These are phyloP conservation scores for Carex kokanica DNA, from an alignment of 176 grass and related monocot species.

Conservation along the genomic window DNA sequence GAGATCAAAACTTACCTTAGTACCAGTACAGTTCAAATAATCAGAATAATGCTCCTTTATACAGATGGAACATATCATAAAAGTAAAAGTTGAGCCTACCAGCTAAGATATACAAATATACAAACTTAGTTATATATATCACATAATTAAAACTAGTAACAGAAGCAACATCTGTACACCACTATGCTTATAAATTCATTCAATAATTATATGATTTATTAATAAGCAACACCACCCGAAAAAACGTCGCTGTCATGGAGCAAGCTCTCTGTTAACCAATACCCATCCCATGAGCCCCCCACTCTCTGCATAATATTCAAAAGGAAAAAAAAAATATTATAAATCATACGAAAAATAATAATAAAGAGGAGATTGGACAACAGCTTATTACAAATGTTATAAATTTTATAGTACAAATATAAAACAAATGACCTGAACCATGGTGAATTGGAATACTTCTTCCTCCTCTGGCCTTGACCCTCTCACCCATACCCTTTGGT, in stretches of 20 bases:
- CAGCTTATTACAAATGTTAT: not conserved
- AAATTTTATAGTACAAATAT: not conserved
- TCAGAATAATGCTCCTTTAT: not conserved
- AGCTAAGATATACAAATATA: not conserved
- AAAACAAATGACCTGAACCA: constrained; percentile 69
- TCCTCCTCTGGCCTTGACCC: constrained; percentile 86
- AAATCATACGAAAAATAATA: not conserved
- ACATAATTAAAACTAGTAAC: not conserved
- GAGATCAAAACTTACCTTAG: not conserved
- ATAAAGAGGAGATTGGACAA: not conserved
- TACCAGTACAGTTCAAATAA: not conserved
- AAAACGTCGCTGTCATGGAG: constrained; percentile 62
- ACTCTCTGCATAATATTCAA: constrained; percentile 41
- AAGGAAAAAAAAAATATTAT: not conserved
- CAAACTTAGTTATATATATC: not conserved
- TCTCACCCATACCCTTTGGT: constrained; percentile 71
- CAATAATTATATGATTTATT: constrained; percentile 21
- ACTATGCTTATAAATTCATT: not conserved
- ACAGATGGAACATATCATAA: not conserved
- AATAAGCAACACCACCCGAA: constrained; percentile 73
- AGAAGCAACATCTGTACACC: constrained; percentile 18
- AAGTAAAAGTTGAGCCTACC: not conserved
- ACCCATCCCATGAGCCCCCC: constrained; percentile 84
- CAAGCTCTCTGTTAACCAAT: constrained; percentile 93
- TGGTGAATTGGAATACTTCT: constrained; percentile 77